A percentile compares a stretch with the other conserved stretches of the same genome.
These are phyloP conservation scores for Circinella umbellata DNA, from an alignment of 371 early-diverging fungal species.

Conservation along the genomic window DNA sequence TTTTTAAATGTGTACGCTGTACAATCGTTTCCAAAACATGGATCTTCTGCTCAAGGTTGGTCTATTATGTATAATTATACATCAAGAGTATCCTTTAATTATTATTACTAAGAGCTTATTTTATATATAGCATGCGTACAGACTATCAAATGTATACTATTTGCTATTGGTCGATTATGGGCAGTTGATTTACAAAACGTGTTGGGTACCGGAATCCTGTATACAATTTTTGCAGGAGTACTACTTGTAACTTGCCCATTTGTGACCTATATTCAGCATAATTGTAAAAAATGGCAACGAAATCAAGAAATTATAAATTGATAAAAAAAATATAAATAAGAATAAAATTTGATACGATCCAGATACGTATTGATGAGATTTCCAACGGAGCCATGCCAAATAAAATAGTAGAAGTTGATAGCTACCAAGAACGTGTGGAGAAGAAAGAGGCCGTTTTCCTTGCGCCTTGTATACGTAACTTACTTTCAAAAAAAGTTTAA, in stretches of 20 bases:
- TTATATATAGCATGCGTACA: background rate
- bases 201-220: background rate
- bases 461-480: too few relatives aligned
- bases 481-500: too few relatives aligned
- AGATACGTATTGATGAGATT: too few relatives aligned
- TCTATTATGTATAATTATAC: background rate
- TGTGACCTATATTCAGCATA: background rate
- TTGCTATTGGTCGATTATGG: background rate
- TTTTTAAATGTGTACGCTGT: conserved; percentile 2
- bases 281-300: background rate
- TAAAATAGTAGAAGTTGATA: too few relatives aligned
- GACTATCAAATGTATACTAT: background rate
- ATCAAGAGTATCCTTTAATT: too few relatives aligned
- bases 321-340: too few relatives aligned
- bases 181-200: background rate
- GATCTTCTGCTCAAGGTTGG: background rate
- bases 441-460: too few relatives aligned
- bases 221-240: background rate
- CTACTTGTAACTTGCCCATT: background rate
- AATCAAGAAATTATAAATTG: background rate
- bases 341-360: too few relatives aligned
- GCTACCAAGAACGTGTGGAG: too few relatives aligned
- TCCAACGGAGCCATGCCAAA: too few relatives aligned
- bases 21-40: conserved; percentile 1
- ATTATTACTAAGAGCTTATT: background rate